Percentiles rank a stretch among this genome's conserved stretches.
These are phyloP conservation scores for Fomitopsis pulvina DNA, from an alignment of 768 basidiomycete genomes.

Conservation along the genomic window DNA sequence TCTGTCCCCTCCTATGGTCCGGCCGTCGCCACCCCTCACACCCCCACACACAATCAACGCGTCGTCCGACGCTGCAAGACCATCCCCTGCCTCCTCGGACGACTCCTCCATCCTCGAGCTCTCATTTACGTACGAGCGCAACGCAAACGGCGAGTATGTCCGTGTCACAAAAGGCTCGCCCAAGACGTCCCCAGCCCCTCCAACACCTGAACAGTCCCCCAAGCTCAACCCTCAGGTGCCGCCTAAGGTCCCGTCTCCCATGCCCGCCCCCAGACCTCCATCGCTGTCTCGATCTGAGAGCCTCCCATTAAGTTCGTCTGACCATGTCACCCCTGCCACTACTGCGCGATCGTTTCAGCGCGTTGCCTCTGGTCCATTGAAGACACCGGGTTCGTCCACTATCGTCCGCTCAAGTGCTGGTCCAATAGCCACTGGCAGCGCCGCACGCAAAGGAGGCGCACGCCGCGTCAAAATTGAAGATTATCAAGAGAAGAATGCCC, in stretches of 20 bases:
- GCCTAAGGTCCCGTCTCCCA: slow-evolving; percentile 28
- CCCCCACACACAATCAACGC: slow-evolving; percentile 10
- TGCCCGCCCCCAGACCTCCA: slow-evolving; percentile 35
- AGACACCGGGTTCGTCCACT: slow-evolving; percentile 22
- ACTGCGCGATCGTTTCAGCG: slow-evolving; percentile 54
- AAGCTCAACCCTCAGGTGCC: slow-evolving; percentile 8
- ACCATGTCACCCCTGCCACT: slow-evolving; percentile 26
- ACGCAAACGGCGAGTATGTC: slow-evolving; percentile 48
- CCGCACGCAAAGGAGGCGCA: slow-evolving; percentile 20
- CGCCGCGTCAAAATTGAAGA: slow-evolving; percentile 20
- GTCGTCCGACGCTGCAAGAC: slow-evolving; percentile 7
- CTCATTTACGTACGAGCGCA: slow-evolving; percentile 58
- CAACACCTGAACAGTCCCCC: slow-evolving; percentile 34
- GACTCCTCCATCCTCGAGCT: slow-evolving; percentile 58
- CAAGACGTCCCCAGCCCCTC: slow-evolving; percentile 37
- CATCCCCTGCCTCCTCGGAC: slow-evolving; percentile 36
- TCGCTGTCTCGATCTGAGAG: slow-evolving; percentile 67
- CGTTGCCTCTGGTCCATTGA: slow-evolving; percentile 53
- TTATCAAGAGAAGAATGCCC: slow-evolving; percentile 28
- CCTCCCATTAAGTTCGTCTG: slow-evolving; percentile 34
- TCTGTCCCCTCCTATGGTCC: neutral
- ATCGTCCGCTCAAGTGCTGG: slow-evolving; percentile 19
- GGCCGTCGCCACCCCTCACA: slow-evolving; percentile 10
- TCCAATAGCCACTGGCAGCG: slow-evolving; percentile 12
- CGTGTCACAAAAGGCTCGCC: slow-evolving; percentile 51